These are phyloP conservation scores for Rhynchospora pubera DNA, from an alignment of 176 grass and related monocot genomes.

Conservation along the genomic window DNA sequence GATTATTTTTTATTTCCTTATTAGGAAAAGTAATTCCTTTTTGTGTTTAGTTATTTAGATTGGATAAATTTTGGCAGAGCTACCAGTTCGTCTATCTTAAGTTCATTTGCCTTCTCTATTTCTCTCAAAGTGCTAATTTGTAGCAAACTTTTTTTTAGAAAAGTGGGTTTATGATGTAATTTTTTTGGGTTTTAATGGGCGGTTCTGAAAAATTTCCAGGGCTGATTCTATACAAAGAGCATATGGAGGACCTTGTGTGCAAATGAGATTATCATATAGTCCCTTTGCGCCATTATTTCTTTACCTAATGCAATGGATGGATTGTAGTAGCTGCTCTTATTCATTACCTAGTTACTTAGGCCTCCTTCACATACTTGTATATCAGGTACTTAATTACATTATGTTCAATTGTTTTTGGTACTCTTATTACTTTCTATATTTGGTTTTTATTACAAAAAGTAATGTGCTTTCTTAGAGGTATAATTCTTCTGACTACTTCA, in stretches of 20 bases:
- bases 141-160: not conserved
- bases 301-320: conserved; percentile 97
- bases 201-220: conserved; percentile 34
- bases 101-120: not conserved
- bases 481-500: not conserved
- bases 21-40: conserved; percentile 13
- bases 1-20: conserved; percentile 16
- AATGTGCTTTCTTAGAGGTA: not conserved
- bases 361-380: conserved; percentile 95
- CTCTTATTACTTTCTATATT: not conserved
- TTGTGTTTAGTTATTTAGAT: not conserved
- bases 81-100: not conserved
- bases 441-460: not conserved
- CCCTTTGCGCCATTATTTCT: conserved; percentile 94
- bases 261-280: conserved; percentile 96
- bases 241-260: conserved; percentile 87
- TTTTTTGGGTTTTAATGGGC: conserved; percentile 22
- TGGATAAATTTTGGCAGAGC: not conserved
- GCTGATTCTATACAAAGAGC: conserved; percentile 85
- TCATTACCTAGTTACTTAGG: conserved; percentile 80
- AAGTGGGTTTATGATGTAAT: not conserved
- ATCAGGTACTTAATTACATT: conserved; percentile 45
- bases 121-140: not conserved
- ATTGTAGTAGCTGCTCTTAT: conserved; percentile 76
- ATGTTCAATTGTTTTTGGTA: not conserved